Evolutionary conservation across 2,329 filamentous ascomycete species (phyloP), one percentile per base, ranked within the genome.

Genomic region (Colletotrichum euphorbiae): DNA sequence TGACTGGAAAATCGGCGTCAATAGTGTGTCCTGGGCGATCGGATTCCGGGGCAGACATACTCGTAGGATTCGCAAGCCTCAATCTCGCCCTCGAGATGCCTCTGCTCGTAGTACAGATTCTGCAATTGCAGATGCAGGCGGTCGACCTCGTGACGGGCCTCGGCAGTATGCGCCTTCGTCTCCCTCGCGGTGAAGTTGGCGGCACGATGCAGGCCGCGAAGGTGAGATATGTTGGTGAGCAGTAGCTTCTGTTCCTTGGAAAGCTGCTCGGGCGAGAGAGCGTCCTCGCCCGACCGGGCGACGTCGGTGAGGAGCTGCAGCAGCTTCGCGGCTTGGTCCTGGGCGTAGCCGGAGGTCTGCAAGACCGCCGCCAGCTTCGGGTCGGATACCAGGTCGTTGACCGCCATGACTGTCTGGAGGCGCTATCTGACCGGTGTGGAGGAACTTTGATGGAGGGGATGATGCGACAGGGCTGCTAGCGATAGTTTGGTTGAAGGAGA

Each of bases 81-180:
- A 69, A 99, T 98, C 80, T 99, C 96, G 55, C 93, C 93, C 71
- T 92, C 89, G 62, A 99, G 82, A 79, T 98, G 94, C 62, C 93
- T 86, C 81, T 98, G 94, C 79, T 99, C 95, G 76, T 99, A 99
- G 78, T 96, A 97, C 7, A 99, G 83, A 76, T 99, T 99, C 80
- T 98, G 95, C 62, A 99, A 85, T 76, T 97, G 93, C 42, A 99
- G 85, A 77, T 98, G 94, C 69, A 99, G 84, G 56, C 91, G 89
- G 77, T 99, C 96, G 71, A 98, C 93, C 80, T 97, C 93, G 74
- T 95, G 92, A 55, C 94, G 89, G 55, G 92, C 92, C 78, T 97
- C 93, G 33, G 93, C 91, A 0, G 96, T 98, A 73, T 89, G 84
- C 60, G 91, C 85, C 78, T 98, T 98, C 13, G 94, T 97, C 73